Evolutionary conservation across 2,329 filamentous ascomycete genomes (phyloP), one percentile per base, ranked within the genome.

Genomic region (Beauveria bassiana): DNA sequence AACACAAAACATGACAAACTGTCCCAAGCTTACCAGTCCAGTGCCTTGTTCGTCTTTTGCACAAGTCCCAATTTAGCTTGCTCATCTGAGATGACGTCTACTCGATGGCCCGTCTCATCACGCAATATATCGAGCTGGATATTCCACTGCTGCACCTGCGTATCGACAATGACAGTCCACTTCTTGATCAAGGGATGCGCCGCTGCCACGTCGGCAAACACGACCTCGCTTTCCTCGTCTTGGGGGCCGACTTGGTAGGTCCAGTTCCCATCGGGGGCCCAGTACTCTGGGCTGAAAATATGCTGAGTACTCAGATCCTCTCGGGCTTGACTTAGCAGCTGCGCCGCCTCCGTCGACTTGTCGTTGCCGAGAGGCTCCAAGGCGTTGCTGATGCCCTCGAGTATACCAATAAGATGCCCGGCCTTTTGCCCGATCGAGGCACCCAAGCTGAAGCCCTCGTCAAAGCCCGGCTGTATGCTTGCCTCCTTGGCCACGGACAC

Each of bases 371-470:
- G 67, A 40, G 52, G 63, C 51, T 47, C 68, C 65, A 82, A 65
- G 10, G 85, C 84, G 16, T 76, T 75, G 1, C 78, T 73, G 22
- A 96, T 74, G 0, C 89, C 91, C 69, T 96, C 90, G 6, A 97
- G 70, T 4, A 90, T 76, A 0, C 95, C 95, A 3, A 96, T 73
- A 14, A 96, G 76, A 66, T 85, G 86, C 0, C 95, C 95, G 0
- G 86, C 88, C 31, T 81, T 81, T 65, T 89, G 73, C 0, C 93
- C 95, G 34, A 98, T 77, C 57, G 88, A 86, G 1, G 91, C 93
- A 14, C 95, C 95, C 0, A 98, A 79, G 16, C 86, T 81, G 72
- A 92, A 98, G 0, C 93, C 93, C 65, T 93, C 90, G 71, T 99
- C 95, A 70, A 99, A 98, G 0, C 93, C 93, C 16, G 81, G 80